Percentiles rank a stretch among this genome's conserved stretches.
These are phyloP conservation scores for Neurospora africana DNA, from an alignment of 495 filamentous ascomycete species.

Conservation along the genomic window DNA sequence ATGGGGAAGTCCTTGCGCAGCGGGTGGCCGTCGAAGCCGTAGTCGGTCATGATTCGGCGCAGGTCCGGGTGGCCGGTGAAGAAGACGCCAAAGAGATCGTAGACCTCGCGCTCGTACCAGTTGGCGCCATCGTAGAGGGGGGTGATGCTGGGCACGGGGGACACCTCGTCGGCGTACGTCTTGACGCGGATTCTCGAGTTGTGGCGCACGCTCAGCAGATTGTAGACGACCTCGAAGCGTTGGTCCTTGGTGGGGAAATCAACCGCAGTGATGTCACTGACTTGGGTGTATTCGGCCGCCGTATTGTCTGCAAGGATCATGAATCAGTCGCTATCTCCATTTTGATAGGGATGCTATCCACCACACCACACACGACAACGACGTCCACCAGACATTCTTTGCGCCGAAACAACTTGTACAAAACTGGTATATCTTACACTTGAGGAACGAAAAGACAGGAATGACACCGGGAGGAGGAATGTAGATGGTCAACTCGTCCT, in stretches of 20 bases:
- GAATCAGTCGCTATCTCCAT: not conserved
- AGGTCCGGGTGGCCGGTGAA: constrained; percentile 93
- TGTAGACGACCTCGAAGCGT: constrained; percentile 98
- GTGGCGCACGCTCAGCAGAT: constrained; percentile 87
- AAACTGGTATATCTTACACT: constrained; percentile 40
- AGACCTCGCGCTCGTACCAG: constrained; percentile 98
- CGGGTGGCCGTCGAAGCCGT: constrained; percentile 97
- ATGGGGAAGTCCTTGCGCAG: constrained; percentile 96
- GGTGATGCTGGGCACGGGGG: constrained; percentile 84
- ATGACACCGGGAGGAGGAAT: constrained; percentile 78
- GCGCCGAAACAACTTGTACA: not conserved
- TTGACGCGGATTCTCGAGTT: constrained; percentile 96
- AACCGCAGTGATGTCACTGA: constrained; percentile 84
- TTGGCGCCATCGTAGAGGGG: constrained; percentile 86
- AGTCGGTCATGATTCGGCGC: constrained; percentile 98
- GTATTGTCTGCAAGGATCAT: constrained; percentile 55
- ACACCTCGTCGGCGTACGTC: constrained; percentile 95
- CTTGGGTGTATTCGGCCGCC: constrained; percentile 87
- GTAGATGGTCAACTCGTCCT: constrained; percentile 93
- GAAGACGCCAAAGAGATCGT: constrained; percentile 97
- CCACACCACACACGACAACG: constrained; percentile 2
- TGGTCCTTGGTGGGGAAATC: constrained; percentile 91
- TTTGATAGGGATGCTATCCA: not conserved
- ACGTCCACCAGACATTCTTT: not conserved
- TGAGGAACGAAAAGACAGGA: constrained; percentile 89